A percentile compares a stretch with the other conserved stretches of the same genome.
Conservation (phyloP, 306 rosid genomes). For the Castanea sativa region DNA sequence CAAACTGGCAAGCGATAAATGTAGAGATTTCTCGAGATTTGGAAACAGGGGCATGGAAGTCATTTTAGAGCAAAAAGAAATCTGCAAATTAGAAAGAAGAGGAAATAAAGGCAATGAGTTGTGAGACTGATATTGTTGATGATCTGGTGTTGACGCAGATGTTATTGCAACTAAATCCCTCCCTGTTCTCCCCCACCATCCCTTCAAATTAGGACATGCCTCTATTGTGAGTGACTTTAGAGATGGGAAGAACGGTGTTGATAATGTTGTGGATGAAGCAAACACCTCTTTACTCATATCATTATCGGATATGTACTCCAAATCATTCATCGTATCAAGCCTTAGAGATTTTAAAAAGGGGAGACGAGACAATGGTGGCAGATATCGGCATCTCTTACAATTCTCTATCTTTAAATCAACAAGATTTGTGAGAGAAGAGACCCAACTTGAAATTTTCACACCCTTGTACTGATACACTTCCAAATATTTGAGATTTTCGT, state of each 20-base stretch:
- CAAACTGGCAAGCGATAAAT: fast-evolving
- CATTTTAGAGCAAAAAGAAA: not conserved
- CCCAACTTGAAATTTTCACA: not conserved
- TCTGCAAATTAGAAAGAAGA: not conserved
- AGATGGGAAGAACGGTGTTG: not conserved
- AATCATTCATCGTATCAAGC: not conserved
- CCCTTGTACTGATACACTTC: not conserved
- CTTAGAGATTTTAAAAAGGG: not conserved
- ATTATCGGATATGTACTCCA: not conserved
- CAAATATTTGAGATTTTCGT: not conserved
- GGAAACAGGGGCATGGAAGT: not conserved
- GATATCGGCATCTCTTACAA: not conserved
- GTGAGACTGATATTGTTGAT: not conserved
- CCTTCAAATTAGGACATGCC: slow-evolving; percentile 12
- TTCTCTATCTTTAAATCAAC: not conserved
- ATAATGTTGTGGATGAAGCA: not conserved
- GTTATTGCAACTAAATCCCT: no score
- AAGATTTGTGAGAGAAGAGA: not conserved
- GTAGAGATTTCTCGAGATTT: not conserved
- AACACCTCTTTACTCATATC: no score
- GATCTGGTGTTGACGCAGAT: no score
- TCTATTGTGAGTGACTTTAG: not conserved
- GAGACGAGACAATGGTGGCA: not conserved
- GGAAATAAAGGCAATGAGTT: not conserved
- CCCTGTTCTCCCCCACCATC: not conserved